Evolutionary conservation across 2,329 filamentous ascomycete genomes (phyloP), one percentile per base, ranked within the genome.

Genomic region (Talaromyces sp.): DNA sequence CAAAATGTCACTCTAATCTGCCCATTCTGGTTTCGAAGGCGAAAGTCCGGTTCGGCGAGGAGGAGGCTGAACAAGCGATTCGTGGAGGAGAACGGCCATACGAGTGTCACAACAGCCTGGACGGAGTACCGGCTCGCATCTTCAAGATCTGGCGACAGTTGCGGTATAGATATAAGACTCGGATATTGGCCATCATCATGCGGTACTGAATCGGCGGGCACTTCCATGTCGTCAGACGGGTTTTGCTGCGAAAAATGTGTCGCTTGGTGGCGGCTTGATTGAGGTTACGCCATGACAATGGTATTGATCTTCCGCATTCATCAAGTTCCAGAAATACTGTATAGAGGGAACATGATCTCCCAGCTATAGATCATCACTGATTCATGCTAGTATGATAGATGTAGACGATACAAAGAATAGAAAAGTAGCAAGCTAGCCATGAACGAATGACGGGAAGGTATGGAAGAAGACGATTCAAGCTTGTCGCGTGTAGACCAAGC

Each of bases 31-130:
- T 86, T 86, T 62, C 93, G 90, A 58, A 93, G 82, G 55, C 91
- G 88, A 70, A 93, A 90, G 73, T 97, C 92, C 52, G 88, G 87
- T 70, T 97, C 93, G 52, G 90, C 90, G 37, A 98, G 84, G 21
- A 96, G 84, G 58, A 97, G 87, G 28, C 91, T 88, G 67, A 92
- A 84, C 42, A 87, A 87, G 60, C 84, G 85, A 33, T 84, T 89
- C 28, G 91, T 86, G 23, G 89, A 89, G 67, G 90, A 96, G 76
- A 91, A 97, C 0, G 93, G 93, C 93, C 93, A 98, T 63, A 91
- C 87, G 39, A 98, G 86, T 8, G 92, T 93, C 23, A 97, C 86
- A 16, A 90, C 81, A 42, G 90, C 92, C 63, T 85, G 83, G 35
- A 96, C 69, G 33, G 72, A 75, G 55, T 69, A 69, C 25, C 69